Evolutionary conservation across 2,329 filamentous ascomycete species (phyloP), one percentile per base, ranked within the genome.

Genomic region (Xylariaceae sp.): DNA sequence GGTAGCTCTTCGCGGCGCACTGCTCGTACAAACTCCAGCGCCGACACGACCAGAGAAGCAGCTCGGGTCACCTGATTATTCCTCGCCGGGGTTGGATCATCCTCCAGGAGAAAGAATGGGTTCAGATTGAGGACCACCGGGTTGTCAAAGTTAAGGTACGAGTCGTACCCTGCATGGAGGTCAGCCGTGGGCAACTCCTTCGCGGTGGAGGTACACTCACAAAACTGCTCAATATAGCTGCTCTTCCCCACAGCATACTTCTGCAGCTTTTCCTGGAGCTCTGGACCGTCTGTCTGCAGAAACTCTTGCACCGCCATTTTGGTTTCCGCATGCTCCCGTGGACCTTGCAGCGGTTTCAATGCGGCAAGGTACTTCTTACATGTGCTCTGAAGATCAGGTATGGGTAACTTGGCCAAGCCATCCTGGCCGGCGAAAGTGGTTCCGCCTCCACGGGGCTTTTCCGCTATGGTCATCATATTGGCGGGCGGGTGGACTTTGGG

Each of bases 161-260:
- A 96, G 58, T 98, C 92, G 57, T 96, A 96, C 92, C 89, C 89
- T 94, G 40, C 27, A 26, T 4, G 28, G 26, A 31, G 21, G 43
- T 53, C 22, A 56, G 50, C 23, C n/a, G 35, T 12, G 38, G 32
- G 10, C 13, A 10, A 10, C 6, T n/a, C 10, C 10, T 15, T 33
- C n/a, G 10, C 5, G 17, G 13, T 5, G 15, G 5, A 19, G 9
- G 27, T 21, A 14, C 28, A 72, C 85, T 56, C 74, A 94, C 90
- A 98, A 51, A 98, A 98, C 52, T 98, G 92, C 57, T 96, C 92
- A 50, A 98, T 96, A 56, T 95, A 98, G 60, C 90, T 96, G 23
- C 86, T 86, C 63, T 89, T 90, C 28, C 83, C 87, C 31, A 77
- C 79, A 7, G 92, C 89, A 65, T 96, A 98, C 50, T 81, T 79